Evolutionary conservation across 1,139 yeast species (phyloP).

Genomic region (Kodamaea arcana): DNA sequence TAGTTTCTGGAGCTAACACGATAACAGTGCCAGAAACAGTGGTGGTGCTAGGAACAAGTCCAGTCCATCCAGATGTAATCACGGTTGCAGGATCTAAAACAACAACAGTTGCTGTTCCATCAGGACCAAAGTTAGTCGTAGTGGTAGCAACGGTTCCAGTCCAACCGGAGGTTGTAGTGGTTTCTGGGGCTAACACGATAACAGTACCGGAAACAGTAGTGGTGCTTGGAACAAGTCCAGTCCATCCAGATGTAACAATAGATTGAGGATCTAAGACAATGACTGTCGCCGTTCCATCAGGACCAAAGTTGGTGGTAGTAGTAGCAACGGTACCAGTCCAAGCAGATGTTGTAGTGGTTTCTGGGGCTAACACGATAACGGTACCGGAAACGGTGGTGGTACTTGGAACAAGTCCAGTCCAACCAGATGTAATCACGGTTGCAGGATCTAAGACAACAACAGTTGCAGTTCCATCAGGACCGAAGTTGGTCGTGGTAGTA

Average conservation of each 20-base stretch:
- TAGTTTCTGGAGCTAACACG: constrained; percentile 10
- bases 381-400: constrained; percentile 11
- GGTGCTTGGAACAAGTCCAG: constrained; percentile 5
- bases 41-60: constrained; percentile 1
- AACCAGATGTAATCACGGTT: constrained; percentile 3
- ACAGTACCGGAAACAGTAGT: constrained; percentile 8
- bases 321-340: constrained; percentile 13
- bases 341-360: constrained; percentile 17
- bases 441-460: constrained; percentile 18
- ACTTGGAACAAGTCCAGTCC: constrained; percentile 5
- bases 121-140: constrained; percentile 7
- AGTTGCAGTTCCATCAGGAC: constrained; percentile 16
- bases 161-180: constrained; percentile 10
- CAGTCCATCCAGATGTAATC: constrained; percentile 10
- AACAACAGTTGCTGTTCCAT: constrained; percentile 11
- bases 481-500: too few relatives aligned
- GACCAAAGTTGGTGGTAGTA: constrained; percentile 11
- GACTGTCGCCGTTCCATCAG: constrained; percentile 14
- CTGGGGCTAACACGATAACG: constrained; percentile 15
- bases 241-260: constrained; percentile 8
- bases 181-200: constrained; percentile 10
- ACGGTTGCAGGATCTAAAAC: constrained; percentile 13
- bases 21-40: constrained; percentile 10
- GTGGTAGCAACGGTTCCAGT: constrained; percentile 8
- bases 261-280: constrained; percentile 12